Percentiles rank a stretch among this genome's conserved stretches.
phyloP scores from a whole-genome alignment of 768 basidiomycete species.

The Termitomyces sp. region DNA sequence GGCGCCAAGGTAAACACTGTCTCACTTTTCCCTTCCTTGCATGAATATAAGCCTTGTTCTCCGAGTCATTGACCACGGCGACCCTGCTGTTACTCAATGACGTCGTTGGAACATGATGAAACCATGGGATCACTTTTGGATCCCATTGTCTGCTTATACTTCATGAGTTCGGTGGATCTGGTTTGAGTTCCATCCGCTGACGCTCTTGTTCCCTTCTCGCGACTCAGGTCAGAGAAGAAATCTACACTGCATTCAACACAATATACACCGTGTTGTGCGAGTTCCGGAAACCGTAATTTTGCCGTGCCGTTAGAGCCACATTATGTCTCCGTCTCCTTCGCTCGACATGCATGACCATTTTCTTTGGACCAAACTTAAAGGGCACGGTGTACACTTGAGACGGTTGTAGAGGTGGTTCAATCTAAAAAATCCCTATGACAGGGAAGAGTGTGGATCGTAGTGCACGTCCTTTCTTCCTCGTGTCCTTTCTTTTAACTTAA shows the following conservation, averaged over 20 bases:
- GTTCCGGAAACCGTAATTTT: constrained; percentile 75
- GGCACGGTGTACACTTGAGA: constrained; percentile 1
- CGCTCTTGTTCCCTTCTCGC: constrained; percentile 25
- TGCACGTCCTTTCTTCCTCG: constrained; percentile 35
- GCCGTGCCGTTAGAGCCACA: constrained; percentile 1
- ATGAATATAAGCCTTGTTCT: constrained; percentile 13
- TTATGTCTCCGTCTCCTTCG: constrained; percentile 4
- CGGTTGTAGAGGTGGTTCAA: constrained; percentile 6
- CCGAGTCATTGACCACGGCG: constrained; percentile 5
- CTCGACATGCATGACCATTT: constrained; percentile 9
- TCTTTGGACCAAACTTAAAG: background rate
- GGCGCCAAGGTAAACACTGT: constrained; percentile 89
- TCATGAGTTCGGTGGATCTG: constrained; percentile 28
- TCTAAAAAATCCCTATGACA: constrained; percentile 15
- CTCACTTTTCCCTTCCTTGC: constrained; percentile 16
- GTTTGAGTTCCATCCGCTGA: constrained; percentile 48
- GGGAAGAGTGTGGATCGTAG: constrained; percentile 39
- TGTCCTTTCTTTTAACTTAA: constrained; percentile 13
- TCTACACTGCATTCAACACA: constrained; percentile 98
- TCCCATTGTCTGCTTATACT: constrained; percentile 25
- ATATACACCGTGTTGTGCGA: constrained; percentile 98
- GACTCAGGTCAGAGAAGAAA: constrained; percentile 92
- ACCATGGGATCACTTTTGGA: constrained; percentile 14
- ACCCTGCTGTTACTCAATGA: background rate
- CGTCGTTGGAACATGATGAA: constrained; percentile 8